phyloP scores from a whole-genome alignment of 129 eudicot species.

The Centaurea solstitialis region DNA sequence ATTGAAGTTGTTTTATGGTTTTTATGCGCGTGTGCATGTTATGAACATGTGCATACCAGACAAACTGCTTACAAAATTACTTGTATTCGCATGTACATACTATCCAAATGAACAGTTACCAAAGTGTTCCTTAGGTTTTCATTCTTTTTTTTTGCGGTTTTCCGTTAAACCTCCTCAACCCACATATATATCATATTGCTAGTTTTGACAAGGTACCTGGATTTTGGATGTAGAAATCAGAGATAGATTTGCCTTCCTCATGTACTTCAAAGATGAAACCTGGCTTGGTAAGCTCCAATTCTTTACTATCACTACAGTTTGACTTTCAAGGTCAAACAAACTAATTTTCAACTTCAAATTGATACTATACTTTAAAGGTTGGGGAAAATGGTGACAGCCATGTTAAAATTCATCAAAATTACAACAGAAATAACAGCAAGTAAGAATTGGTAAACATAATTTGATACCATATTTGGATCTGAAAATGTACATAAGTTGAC shows the following conservation, averaged over 20 bases:
- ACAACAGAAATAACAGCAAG: background rate
- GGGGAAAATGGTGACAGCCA: background rate
- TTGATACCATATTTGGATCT: background rate
- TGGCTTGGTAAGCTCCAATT: constrained; percentile 36
- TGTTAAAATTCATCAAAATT: background rate
- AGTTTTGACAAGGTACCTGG: constrained; percentile 9
- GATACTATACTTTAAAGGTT: background rate
- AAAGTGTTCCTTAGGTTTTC: too few species aligned
- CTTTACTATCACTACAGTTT: constrained; percentile 1
- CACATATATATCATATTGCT: background rate
- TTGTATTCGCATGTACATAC: background rate
- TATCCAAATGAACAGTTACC: too few species aligned
- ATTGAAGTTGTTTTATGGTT: too few species aligned
- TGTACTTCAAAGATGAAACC: constrained; percentile 53
- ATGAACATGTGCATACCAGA: too few species aligned
- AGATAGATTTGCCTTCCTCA: constrained; percentile 42
- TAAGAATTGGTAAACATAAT: background rate
- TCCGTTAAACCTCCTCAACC: background rate
- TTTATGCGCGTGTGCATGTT: background rate
- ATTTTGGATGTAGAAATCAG: constrained; percentile 35
- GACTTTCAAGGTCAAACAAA: constrained; percentile 27
- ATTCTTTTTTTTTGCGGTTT: background rate
- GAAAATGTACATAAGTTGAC: constrained; percentile 11
- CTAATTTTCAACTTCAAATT: background rate
- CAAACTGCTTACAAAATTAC: background rate